A percentile compares a stretch with the other conserved stretches of the same genome.
phyloP scores from a whole-genome alignment of 2,329 filamentous ascomycete genomes.

The Stagonosporopsis cucurbitacearum region DNA sequence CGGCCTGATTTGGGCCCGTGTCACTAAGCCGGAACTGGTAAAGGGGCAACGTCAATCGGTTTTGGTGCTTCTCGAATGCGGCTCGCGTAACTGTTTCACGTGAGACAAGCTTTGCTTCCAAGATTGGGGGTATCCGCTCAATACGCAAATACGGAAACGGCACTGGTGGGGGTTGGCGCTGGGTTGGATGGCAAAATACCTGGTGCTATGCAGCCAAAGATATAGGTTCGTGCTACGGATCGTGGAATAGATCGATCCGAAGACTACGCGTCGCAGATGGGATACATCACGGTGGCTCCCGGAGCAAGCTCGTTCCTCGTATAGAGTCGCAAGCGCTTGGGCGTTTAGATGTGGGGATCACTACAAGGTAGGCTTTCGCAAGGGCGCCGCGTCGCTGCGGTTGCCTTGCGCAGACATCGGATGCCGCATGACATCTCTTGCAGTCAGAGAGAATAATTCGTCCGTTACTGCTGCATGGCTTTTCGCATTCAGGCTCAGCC shows the following conservation, averaged over 20 bases:
- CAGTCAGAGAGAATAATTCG: neutral
- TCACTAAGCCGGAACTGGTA: conserved; percentile 13
- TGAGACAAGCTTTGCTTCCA: conserved; percentile 9
- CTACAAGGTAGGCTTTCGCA: no score
- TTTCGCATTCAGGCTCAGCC: conserved; percentile 2
- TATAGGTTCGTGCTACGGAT: neutral
- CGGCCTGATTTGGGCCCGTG: conserved; percentile 11
- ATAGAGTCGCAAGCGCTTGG: neutral
- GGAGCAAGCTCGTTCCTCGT: neutral
- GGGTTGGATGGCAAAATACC: neutral
- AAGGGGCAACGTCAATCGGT: conserved; percentile 13
- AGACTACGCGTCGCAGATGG: neutral
- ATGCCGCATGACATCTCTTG: neutral
- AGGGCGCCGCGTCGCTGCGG: conserved; percentile 5
- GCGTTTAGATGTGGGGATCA: neutral
- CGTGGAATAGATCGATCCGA: neutral
- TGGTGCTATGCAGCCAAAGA: neutral
- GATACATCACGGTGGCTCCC: neutral
- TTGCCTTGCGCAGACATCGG: conserved; percentile 4
- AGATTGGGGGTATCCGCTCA: neutral
- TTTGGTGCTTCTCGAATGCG: conserved; percentile 4
- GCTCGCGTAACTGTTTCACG: conserved; percentile 12
- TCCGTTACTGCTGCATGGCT: neutral
- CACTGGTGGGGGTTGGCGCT: neutral
- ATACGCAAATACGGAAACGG: conserved; percentile 13